Conservation (phyloP, 257 asterid genomes). For the Solanum virginianum region DNA sequence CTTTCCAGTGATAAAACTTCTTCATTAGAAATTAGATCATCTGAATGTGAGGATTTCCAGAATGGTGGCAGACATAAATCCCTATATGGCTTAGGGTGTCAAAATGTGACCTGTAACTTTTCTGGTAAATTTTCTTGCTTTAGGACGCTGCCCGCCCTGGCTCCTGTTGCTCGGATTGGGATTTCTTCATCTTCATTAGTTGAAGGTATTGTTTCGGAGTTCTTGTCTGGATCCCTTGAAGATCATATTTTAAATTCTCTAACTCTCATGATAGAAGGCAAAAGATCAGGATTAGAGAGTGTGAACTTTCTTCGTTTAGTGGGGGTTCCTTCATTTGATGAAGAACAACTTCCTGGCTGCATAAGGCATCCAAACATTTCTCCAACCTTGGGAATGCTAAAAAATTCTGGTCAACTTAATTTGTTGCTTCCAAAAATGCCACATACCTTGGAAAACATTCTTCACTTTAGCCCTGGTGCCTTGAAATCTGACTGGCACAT, state of each 20-base stretch:
- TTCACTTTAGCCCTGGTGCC: constrained; percentile 63
- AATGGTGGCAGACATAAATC: constrained; percentile 32
- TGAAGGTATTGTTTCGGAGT: constrained; percentile 44
- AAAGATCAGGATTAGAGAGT: constrained; percentile 40
- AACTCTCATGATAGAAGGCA: constrained; percentile 55
- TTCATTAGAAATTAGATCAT: constrained; percentile 33
- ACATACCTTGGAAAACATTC: constrained; percentile 59
- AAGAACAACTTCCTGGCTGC: constrained; percentile 70
- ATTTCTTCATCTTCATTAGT: constrained; percentile 38
- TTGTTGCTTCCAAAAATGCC: constrained; percentile 58
- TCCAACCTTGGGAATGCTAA: constrained; percentile 74
- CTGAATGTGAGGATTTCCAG: constrained; percentile 31
- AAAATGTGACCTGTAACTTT: constrained; percentile 29
- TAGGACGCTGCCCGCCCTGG: constrained; percentile 71
- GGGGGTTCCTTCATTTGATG: constrained; percentile 65
- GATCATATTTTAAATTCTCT: constrained; percentile 56
- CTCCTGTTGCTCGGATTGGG: constrained; percentile 55
- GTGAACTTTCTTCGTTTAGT: constrained; percentile 58
- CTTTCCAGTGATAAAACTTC: constrained; percentile 32
- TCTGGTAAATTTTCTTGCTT: constrained; percentile 63
- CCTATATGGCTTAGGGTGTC: constrained; percentile 36
- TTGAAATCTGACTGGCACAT: constrained; percentile 68
- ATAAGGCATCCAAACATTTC: constrained; percentile 82
- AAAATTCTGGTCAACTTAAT: constrained; percentile 32
- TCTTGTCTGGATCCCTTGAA: constrained; percentile 59